Evolutionary conservation across 2,329 filamentous ascomycete genomes (phyloP), one percentile per base, ranked within the genome.

Genomic region (Seiridium cupressi): DNA sequence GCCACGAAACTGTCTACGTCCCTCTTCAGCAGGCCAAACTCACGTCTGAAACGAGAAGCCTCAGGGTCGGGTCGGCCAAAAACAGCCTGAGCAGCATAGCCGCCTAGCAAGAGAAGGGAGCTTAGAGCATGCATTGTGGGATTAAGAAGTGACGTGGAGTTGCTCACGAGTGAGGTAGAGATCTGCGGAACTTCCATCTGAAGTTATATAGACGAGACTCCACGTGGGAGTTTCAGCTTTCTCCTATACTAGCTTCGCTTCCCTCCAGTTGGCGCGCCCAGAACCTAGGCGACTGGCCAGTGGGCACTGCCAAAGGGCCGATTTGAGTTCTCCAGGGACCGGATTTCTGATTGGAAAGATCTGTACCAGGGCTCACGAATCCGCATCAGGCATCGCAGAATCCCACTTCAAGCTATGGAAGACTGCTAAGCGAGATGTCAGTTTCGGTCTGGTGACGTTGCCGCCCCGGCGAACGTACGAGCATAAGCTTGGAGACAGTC

Each of bases 1-100:
- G 77, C 70, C 64, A 88, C 76, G 69, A 83, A 88, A 38, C 76
- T 74, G 63, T 84, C 80, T 11, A 86, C 79, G 32, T 76, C 74
- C 54, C 81, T 76, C 67, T 79, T 84, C 60, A 77, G 64, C 51
- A 83, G 63, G 36, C 71, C 68, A 51, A 66, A 72, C 47, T 77
- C 73, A 31, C 70, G 66, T 62, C 65, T 70, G 40, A 69, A 58
- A 42, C 65, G 63, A 63, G 71, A 65, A 35, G 70, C 63, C 40
- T 73, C 71, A 35, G 70, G 64, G 44, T 73, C 71, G 2, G 81
- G 80, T 9, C 79, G 74, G 49, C 80, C 81, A 48, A 85, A 68
- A 65, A 81, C 80, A 46, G 75, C 71, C 72, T 85, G 83, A 56
- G 83, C 71, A 72, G 80, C 82, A 63, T 78, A 73, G 57, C 78